A percentile compares a stretch with the other conserved stretches of the same genome.
Evolutionary conservation across 768 basidiomycete species (phyloP).

Genomic region (Leucosporidium yakuticum): DNA sequence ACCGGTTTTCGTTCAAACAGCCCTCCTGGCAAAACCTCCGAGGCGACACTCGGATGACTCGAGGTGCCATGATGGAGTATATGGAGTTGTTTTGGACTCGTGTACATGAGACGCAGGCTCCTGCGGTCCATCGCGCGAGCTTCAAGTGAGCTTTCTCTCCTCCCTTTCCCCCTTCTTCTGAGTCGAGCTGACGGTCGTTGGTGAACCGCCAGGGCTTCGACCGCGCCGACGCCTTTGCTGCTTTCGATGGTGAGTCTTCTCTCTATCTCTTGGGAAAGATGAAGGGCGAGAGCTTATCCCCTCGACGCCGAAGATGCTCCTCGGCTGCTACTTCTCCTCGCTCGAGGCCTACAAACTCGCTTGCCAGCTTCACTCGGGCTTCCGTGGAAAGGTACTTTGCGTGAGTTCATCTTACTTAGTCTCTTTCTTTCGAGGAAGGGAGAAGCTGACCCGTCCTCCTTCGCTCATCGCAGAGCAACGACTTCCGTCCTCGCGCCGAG

Average conservation of each 20-base stretch:
- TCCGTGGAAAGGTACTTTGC: constrained; percentile 35
- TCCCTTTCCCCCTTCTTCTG: neutral
- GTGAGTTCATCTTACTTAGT: neutral
- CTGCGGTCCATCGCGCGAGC: constrained; percentile 28
- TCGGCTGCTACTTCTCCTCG: constrained; percentile 34
- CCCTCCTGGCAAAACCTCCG: constrained; percentile 25
- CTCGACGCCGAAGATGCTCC: constrained; percentile 16
- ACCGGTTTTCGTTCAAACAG: neutral
- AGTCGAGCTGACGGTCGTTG: neutral
- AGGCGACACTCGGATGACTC: constrained; percentile 16
- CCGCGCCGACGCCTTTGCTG: constrained; percentile 22
- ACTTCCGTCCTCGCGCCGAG: constrained; percentile 37
- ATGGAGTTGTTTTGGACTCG: constrained; percentile 28
- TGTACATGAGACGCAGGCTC: constrained; percentile 33
- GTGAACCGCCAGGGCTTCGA: constrained; percentile 6
- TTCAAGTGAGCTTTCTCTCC: constrained; percentile 4
- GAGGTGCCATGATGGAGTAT: constrained; percentile 20
- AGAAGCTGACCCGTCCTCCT: neutral
- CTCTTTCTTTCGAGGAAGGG: too few relatives aligned
- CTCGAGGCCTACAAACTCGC: constrained; percentile 32
- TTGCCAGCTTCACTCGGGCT: constrained; percentile 30
- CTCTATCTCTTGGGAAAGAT: neutral
- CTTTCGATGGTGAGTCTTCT: constrained; percentile 22
- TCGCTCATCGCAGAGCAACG: constrained; percentile 19
- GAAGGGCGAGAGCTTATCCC: neutral